Conservation (phyloP, 441 rosid genomes). For the Croton setiger region DNA sequence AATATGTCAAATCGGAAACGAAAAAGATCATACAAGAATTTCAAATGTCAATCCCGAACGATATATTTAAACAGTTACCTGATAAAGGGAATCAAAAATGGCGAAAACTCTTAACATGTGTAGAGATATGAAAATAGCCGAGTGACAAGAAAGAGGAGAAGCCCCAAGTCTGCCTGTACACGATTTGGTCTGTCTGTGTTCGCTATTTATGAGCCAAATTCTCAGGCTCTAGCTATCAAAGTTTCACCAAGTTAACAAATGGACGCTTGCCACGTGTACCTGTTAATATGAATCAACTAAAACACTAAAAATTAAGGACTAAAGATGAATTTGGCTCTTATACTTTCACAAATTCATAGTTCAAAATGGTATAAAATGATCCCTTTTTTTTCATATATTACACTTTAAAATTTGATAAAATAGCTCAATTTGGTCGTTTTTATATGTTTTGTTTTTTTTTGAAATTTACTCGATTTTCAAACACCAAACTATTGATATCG, state of each 20-base stretch:
- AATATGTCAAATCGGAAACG: not conserved
- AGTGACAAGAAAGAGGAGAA: not conserved
- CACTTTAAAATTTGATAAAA: no score
- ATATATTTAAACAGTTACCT: conserved; percentile 20
- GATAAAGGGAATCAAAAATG: conserved; percentile 3
- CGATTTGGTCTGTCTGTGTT: not conserved
- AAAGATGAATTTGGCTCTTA: no score
- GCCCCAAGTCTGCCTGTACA: not conserved
- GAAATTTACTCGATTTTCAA: no score
- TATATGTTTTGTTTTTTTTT: no score
- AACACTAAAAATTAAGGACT: no score
- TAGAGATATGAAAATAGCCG: not conserved
- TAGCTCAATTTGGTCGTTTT: no score
- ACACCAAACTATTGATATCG: no score
- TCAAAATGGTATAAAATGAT: no score
- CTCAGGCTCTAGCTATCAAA: not conserved
- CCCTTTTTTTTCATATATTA: no score
- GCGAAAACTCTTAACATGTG: not conserved
- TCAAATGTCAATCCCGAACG: not conserved
- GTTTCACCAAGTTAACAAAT: conserved; percentile 7
- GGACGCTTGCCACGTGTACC: conserved; percentile 18
- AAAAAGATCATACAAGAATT: not conserved
- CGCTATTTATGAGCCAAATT: not conserved
- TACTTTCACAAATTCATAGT: no score
- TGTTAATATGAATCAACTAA: no score